A percentile compares a stretch with the other conserved stretches of the same genome.
Evolutionary conservation across 2,329 filamentous ascomycete genomes (phyloP).

Genomic region (Ophiobolus disseminans): DNA sequence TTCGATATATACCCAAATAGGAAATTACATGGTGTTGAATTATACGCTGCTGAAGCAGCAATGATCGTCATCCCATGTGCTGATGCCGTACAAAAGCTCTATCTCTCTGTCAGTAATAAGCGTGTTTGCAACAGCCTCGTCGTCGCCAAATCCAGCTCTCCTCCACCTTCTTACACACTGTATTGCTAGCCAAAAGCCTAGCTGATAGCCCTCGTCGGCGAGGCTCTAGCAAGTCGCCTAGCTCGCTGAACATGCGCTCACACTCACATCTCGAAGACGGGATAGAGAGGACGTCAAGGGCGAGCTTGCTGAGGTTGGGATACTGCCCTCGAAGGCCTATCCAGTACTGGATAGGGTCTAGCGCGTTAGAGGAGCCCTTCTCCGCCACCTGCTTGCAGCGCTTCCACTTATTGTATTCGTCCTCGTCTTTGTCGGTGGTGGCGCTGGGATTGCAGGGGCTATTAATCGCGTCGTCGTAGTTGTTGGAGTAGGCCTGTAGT

Average conservation of each 20-base stretch:
- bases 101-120: background rate
- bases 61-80: background rate
- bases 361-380: background rate
- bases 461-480: background rate
- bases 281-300: no score
- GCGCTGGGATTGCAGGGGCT: background rate
- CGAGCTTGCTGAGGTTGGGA: no score
- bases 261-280: no score
- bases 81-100: background rate
- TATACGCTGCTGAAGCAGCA: no score
- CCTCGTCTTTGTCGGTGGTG: background rate
- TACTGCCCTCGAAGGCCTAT: background rate
- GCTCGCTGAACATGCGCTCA: no score
- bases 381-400: background rate
- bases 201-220: background rate
- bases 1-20: no score
- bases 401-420: slow-evolving; percentile 1
- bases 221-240: background rate
- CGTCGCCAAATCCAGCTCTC: background rate
- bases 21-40: no score
- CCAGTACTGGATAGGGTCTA: background rate
- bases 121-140: background rate
- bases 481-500: background rate
- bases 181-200: background rate
- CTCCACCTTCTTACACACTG: background rate